Evolutionary conservation across 768 basidiomycete species (phyloP), one percentile per base, ranked within the genome.

Genomic region (Lactifluus echinatus): DNA sequence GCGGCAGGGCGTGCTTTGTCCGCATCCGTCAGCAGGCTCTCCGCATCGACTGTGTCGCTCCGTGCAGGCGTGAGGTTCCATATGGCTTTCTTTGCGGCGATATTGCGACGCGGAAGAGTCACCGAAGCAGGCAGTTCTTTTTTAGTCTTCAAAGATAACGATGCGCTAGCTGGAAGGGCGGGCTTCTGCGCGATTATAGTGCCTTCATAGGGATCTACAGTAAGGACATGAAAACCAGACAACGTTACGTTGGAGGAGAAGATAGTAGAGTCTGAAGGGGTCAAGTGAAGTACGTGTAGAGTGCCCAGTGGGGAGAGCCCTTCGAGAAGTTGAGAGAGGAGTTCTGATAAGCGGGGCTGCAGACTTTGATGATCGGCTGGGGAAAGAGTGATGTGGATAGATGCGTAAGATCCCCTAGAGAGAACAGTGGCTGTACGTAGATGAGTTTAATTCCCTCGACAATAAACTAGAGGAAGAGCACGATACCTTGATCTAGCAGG

Each of bases 31-130:
- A 97, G 79, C 31, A 96, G 81, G 24, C 84, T 76, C 56, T 92
- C 88, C 8, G 90, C 79, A 67, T 95, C 89, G 57, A 95, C 89
- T 8, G 80, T 74, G 0, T 88, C 81, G 3, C 88, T 81, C 0
- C 82, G 76, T 2, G 88, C 81, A 1, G 86, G 72, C 37, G 75
- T 84, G 31, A 94, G 75, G 0, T 90, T 76, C 94, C 94, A 96
- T 34, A 97, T 76, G 0, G 90, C 89, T 61, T 92, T 87, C 72
- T 93, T 95, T 47, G 85, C 81, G 8, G 87, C 84, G 57, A 82
- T 75, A 64, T 84, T 77, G 44, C 84, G 78, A 26, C 78, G 75
- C 5, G 81, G 69, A 5, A 77, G 68, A 2, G 70, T 61, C 8
- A 65, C 47, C 8, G 53, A 55, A 37, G 43, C 52, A 6, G 37